Evolutionary conservation across 1,284 basidiomycete genomes (phyloP), one percentile per base, ranked within the genome.

Genomic region (Xerocomus amazonicus): DNA sequence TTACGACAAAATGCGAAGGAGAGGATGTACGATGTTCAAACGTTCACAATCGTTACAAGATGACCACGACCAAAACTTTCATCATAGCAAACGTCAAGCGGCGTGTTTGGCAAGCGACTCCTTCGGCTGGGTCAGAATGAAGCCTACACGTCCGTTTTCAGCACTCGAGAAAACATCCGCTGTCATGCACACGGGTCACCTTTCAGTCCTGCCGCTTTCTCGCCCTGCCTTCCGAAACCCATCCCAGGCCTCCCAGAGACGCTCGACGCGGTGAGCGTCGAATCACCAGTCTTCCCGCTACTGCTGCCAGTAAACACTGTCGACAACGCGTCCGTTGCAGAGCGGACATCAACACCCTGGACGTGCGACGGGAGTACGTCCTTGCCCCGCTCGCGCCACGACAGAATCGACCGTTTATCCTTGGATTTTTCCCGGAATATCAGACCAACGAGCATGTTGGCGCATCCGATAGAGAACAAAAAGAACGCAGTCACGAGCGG

Each of bases 401-500:
- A 72, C 26, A 76, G 76, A 62, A 89, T 71, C 5, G 81, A 82
- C 19, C 88, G 82, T 55, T 79, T 81, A 43, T 70, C 60, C 61
- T 86, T 87, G 50, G 75, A 78, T 1, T 66, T 70, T 57, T 81
- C 77, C 52, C 83, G 80, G 77, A 87, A 88, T 61, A 87, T 75
- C 60, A 90, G 77, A 23, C 87, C 91, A 42, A 85, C 75, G 52
- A 92, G 67, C 54, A 91, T 83, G 75, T 96, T 93, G 59, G 90
- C 64, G 64, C 88, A 88, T 2, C 90, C 91, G 47, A 94, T 65
- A 42, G 90, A 75, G 71, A 95, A 94, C 57, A 95, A 76, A 69
- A 94, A 79, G 79, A 92, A 91, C 14, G 84, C 86, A 2, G 89
- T 77, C 50, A 92, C 89, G 58, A 92, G 83, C 1, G 90, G 79